These are phyloP conservation scores for Abrus precatorius DNA, from an alignment of 306 rosid genomes.

Conservation along the genomic window DNA sequence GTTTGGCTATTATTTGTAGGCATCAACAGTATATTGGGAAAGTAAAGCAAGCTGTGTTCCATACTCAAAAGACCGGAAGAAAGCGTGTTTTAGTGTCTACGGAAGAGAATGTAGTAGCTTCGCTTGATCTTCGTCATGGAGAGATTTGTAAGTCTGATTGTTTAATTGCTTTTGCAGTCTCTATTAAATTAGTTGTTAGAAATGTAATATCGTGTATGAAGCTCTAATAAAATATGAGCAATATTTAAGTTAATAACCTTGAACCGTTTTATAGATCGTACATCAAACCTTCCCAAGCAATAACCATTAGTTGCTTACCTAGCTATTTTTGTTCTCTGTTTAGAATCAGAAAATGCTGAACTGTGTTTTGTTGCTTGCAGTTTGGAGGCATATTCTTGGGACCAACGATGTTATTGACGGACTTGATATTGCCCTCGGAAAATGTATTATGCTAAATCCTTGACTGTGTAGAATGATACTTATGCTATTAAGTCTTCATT, in stretches of 20 bases:
- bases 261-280: background rate
- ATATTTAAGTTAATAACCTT: slow-evolving; percentile 28
- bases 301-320: background rate
- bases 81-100: slow-evolving; percentile 97
- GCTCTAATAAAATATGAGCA: slow-evolving; percentile 2
- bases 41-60: slow-evolving; percentile 91
- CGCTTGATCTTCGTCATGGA: slow-evolving; percentile 98
- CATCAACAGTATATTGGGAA: slow-evolving; percentile 94
- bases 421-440: slow-evolving; percentile 87
- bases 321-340: slow-evolving; percentile 20
- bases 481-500: slow-evolving; percentile 15
- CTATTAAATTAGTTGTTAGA: slow-evolving; percentile 11
- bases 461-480: slow-evolving; percentile 16
- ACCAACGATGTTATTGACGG: slow-evolving; percentile 72
- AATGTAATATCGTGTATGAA: background rate
- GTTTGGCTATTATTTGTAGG: slow-evolving; percentile 59
- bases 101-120: slow-evolving; percentile 95
- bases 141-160: slow-evolving; percentile 76
- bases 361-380: slow-evolving; percentile 73
- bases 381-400: slow-evolving; percentile 96
- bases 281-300: slow-evolving; percentile 12
- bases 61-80: slow-evolving; percentile 85
- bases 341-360: slow-evolving; percentile 41
- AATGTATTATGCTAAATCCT: slow-evolving; percentile 65
- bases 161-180: background rate